These are phyloP conservation scores for Kockiozyma suomiensis DNA, from an alignment of 805 yeast genomes.

Conservation along the genomic window DNA sequence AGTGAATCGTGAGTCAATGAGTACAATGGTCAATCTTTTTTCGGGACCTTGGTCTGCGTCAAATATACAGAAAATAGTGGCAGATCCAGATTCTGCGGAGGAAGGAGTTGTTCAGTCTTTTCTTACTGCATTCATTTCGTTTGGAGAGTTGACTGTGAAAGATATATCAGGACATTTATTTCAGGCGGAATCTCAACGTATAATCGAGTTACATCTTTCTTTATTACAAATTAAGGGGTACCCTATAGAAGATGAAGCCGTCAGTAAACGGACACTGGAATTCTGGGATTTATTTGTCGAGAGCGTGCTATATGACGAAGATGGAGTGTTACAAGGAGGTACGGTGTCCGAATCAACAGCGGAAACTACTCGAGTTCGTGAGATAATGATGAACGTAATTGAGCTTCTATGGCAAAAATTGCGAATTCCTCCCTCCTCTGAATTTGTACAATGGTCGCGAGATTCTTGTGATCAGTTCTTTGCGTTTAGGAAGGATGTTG, in stretches of 20 bases:
- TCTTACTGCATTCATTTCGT: slow-evolving; percentile 23
- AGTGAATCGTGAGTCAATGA: slow-evolving; percentile 5
- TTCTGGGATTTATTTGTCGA: slow-evolving; percentile 35
- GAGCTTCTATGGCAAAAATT: slow-evolving; percentile 32
- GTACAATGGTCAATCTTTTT: slow-evolving; percentile 9
- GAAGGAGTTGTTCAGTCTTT: slow-evolving; percentile 34
- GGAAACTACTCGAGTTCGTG: background rate
- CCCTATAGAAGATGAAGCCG: slow-evolving; percentile 25
- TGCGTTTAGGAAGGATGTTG: slow-evolving; percentile 70
- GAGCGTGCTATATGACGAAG: slow-evolving; percentile 20
- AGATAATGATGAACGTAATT: slow-evolving; percentile 34
- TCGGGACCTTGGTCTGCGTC: slow-evolving; percentile 18
- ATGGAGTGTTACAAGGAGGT: slow-evolving; percentile 1
- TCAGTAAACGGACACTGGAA: slow-evolving; percentile 32
- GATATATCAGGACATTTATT: slow-evolving; percentile 14
- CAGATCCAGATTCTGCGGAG: slow-evolving; percentile 45
- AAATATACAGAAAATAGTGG: slow-evolving; percentile 42
- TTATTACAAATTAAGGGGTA: slow-evolving; percentile 26
- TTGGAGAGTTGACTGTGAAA: slow-evolving; percentile 28
- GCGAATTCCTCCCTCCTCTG: slow-evolving; percentile 15
- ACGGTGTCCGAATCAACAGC: background rate
- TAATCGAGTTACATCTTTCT: slow-evolving; percentile 17
- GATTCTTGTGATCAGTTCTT: slow-evolving; percentile 58
- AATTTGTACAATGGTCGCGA: slow-evolving; percentile 39
- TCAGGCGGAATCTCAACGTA: slow-evolving; percentile 1